Evolutionary conservation across 2,329 filamentous ascomycete species (phyloP).

Genomic region (Verticillium albo-atrum): DNA sequence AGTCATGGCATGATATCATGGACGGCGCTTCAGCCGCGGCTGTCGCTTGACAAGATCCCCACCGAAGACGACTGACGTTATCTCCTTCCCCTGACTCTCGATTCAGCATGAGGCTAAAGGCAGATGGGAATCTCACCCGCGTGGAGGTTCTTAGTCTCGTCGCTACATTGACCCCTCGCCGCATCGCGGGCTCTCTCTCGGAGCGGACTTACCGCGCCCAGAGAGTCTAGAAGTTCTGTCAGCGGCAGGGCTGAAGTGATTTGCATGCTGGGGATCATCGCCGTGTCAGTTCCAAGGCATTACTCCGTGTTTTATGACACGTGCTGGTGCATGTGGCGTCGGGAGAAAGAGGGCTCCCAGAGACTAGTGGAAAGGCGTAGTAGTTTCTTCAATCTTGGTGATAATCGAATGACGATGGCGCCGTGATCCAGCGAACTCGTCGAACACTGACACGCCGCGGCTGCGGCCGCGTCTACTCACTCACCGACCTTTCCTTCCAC

Average conservation of each 20-base stretch:
- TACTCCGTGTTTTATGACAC: not conserved
- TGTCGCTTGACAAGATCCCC: not conserved
- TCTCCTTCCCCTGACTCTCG: not conserved
- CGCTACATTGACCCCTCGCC: not conserved
- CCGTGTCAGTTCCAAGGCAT: not conserved
- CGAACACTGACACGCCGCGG: too few relatives aligned
- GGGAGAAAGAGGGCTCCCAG: not conserved
- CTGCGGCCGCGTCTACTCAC: too few relatives aligned
- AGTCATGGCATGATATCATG: not conserved
- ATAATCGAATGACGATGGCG: too few relatives aligned
- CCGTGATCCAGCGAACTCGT: too few relatives aligned
- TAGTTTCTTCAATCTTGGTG: too few relatives aligned
- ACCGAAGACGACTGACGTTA: not conserved
- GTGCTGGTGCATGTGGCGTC: not conserved
- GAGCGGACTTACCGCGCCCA: not conserved
- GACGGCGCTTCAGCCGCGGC: not conserved
- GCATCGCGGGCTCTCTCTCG: not conserved
- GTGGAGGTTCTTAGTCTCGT: not conserved
- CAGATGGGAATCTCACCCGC: not conserved
- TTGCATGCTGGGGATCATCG: not conserved
- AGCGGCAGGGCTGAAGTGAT: not conserved
- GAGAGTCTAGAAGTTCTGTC: not conserved
- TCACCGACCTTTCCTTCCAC: too few relatives aligned
- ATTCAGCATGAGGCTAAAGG: not conserved
- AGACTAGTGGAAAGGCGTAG: too few relatives aligned